phyloP scores from a whole-genome alignment of 2,329 filamentous ascomycete genomes.

The Alternaria atra region DNA sequence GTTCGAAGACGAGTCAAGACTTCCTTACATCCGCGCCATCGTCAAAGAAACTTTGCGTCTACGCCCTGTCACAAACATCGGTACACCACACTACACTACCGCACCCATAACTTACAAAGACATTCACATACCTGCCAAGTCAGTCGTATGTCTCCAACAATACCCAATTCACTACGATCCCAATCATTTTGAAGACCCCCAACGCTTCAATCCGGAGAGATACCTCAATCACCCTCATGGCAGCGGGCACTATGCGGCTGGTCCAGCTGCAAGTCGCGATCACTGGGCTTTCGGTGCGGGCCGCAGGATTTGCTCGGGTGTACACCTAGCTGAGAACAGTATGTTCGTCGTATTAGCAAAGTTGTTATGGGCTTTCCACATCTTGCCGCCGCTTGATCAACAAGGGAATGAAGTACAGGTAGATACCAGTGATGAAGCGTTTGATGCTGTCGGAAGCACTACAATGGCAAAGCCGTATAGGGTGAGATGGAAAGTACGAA shows the following conservation, averaged over 20 bases:
- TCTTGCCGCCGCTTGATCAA: slow-evolving; percentile 49
- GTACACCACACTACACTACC: slow-evolving; percentile 46
- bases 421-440: slow-evolving; percentile 48
- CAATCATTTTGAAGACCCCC: slow-evolving; percentile 46
- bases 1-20: slow-evolving; percentile 56
- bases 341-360: slow-evolving; percentile 57
- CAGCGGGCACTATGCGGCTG: slow-evolving; percentile 45
- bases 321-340: slow-evolving; percentile 55
- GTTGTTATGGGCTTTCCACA: slow-evolving; percentile 59
- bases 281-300: slow-evolving; percentile 54
- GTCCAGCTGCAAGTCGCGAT: slow-evolving; percentile 47
- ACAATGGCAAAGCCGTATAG: slow-evolving; percentile 47
- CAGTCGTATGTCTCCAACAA: slow-evolving; percentile 42
- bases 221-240: slow-evolving; percentile 49
- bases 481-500: slow-evolving; percentile 36
- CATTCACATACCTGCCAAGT: slow-evolving; percentile 55
- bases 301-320: slow-evolving; percentile 55
- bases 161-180: slow-evolving; percentile 52
- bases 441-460: slow-evolving; percentile 38
- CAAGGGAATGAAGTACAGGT: slow-evolving; percentile 50
- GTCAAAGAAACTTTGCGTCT: slow-evolving; percentile 57
- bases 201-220: slow-evolving; percentile 55
- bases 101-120: slow-evolving; percentile 53
- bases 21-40: slow-evolving; percentile 52
- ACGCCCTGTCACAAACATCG: slow-evolving; percentile 46